phyloP scores from a whole-genome alignment of 2,329 filamentous ascomycete genomes.

The Diaporthe eres region DNA sequence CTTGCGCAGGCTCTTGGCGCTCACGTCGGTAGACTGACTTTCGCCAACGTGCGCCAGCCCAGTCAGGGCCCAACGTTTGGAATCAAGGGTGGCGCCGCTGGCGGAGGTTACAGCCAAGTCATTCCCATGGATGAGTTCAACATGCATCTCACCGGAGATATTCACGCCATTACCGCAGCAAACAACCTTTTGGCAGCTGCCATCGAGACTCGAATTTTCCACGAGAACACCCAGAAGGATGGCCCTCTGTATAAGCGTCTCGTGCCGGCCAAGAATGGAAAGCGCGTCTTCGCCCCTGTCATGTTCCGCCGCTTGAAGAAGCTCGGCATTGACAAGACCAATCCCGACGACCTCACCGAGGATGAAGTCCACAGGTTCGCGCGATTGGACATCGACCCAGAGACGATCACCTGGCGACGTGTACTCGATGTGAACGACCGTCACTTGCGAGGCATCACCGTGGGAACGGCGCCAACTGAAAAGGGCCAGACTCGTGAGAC shows the following conservation, averaged over 20 bases:
- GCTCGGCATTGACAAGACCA: conserved; percentile 94
- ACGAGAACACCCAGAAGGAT: conserved; percentile 96
- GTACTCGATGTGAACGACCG: conserved; percentile 98
- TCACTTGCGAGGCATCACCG: conserved; percentile 88
- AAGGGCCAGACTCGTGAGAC: conserved; percentile 91
- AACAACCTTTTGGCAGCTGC: conserved; percentile 98
- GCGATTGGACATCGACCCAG: conserved; percentile 95
- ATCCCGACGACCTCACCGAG: conserved; percentile 89
- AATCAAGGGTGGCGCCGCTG: conserved; percentile 98
- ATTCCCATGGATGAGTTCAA: conserved; percentile 99
- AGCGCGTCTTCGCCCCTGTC: conserved; percentile 86
- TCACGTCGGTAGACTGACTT: conserved; percentile 88
- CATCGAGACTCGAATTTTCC: conserved; percentile 98
- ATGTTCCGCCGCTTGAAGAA: conserved; percentile 97
- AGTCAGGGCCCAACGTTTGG: conserved; percentile 98
- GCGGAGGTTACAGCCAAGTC: conserved; percentile 98
- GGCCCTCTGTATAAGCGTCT: conserved; percentile 88
- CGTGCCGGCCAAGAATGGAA: conserved; percentile 91
- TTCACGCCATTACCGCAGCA: conserved; percentile 95
- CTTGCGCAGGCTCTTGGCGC: conserved; percentile 92
- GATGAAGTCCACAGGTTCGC: conserved; percentile 92
- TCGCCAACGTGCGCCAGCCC: conserved; percentile 97
- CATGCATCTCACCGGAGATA: conserved; percentile 96
- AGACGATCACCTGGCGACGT: conserved; percentile 96
- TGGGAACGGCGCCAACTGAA: conserved; percentile 91